Evolutionary conservation across 2,329 filamentous ascomycete species (phyloP).

Genomic region (Xenosphaeropsis pyriputrescens): DNA sequence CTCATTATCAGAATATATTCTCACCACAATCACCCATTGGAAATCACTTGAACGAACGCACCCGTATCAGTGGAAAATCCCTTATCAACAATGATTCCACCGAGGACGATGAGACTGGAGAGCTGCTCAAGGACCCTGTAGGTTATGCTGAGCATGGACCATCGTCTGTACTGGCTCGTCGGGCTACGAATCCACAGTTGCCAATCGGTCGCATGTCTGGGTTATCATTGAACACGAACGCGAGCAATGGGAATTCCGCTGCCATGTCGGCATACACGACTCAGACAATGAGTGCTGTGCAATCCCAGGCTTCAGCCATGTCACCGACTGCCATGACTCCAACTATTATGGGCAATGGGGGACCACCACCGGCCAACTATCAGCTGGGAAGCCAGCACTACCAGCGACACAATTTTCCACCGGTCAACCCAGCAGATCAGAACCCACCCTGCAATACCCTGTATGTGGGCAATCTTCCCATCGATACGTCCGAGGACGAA

Average conservation of each 20-base stretch:
- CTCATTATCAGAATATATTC: conserved; percentile 48
- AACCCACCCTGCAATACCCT: conserved; percentile 96
- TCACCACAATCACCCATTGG: conserved; percentile 61
- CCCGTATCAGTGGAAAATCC: conserved; percentile 50
- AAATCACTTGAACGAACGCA: conserved; percentile 48
- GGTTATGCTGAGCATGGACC: conserved; percentile 61
- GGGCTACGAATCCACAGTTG: conserved; percentile 57
- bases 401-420: conserved; percentile 56
- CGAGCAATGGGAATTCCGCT: conserved; percentile 4
- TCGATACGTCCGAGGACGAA: conserved; percentile 89
- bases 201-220: conserved; percentile 53
- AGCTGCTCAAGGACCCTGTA: conserved; percentile 57
- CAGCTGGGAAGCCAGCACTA: conserved; percentile 41
- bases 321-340: conserved; percentile 36
- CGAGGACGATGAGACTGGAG: conserved; percentile 56
- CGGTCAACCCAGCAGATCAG: conserved; percentile 87
- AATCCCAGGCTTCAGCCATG: conserved; percentile 16
- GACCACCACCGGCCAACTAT: conserved; percentile 29
- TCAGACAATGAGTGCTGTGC: conserved; percentile 4
- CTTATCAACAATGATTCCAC: conserved; percentile 56
- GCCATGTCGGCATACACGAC: conserved; percentile 10
- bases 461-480: conserved; percentile 91
- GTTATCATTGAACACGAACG: conserved; percentile 54
- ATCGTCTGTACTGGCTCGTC: conserved; percentile 35
- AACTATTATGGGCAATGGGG: conserved; percentile 29